These are phyloP conservation scores for Mortierella polycephala DNA, from an alignment of 371 early-diverging fungal species.

Conservation along the genomic window DNA sequence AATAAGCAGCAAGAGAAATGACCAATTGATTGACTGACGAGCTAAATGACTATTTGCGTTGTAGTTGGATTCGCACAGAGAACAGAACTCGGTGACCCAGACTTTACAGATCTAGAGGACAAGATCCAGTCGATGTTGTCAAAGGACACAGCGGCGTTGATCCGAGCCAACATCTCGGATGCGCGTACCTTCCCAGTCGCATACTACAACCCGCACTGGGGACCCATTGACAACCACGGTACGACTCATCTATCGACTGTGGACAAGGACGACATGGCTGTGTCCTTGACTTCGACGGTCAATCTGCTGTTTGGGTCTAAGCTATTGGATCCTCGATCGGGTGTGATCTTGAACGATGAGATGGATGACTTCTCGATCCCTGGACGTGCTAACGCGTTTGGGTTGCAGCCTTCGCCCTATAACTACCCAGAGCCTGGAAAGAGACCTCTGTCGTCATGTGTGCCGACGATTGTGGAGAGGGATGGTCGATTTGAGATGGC, in stretches of 20 bases:
- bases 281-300: slow-evolving; percentile 93
- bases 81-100: slow-evolving; percentile 87
- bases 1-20: too few relatives aligned
- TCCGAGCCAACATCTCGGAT: slow-evolving; percentile 76
- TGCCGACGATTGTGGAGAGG: slow-evolving; percentile 87
- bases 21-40: too few relatives aligned
- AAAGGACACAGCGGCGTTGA: slow-evolving; percentile 74
- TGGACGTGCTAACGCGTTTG: slow-evolving; percentile 84
- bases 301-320: slow-evolving; percentile 96
- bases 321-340: slow-evolving; percentile 92
- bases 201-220: slow-evolving; percentile 86
- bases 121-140: slow-evolving; percentile 69
- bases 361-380: slow-evolving; percentile 99
- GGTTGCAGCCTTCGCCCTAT: slow-evolving; percentile 81
- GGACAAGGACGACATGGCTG: slow-evolving; percentile 87
- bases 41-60: neutral
- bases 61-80: slow-evolving; percentile 84
- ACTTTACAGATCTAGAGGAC: slow-evolving; percentile 63
- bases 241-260: slow-evolving; percentile 97
- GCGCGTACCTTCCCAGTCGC: slow-evolving; percentile 63
- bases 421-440: slow-evolving; percentile 92
- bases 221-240: slow-evolving; percentile 87
- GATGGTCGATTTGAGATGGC: slow-evolving; percentile 78
- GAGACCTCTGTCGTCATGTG: slow-evolving; percentile 92
- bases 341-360: slow-evolving; percentile 97